Conservation (phyloP, 192 early-diverging fungal species). For the Chytriomyces sp. region DNA sequence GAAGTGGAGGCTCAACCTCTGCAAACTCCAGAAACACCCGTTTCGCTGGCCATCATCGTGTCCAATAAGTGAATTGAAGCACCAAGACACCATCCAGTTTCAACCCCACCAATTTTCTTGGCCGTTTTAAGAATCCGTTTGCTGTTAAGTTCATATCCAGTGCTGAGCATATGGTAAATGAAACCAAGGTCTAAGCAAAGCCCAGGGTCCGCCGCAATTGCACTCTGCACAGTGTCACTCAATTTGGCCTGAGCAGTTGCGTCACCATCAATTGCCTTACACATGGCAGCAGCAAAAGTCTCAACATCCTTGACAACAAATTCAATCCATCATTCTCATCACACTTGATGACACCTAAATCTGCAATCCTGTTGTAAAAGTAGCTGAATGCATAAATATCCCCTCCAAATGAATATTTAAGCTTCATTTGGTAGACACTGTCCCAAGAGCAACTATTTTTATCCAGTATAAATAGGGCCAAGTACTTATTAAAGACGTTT, state of each 20-base stretch:
- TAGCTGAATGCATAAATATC: constrained; percentile 95
- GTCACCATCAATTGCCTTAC: constrained; percentile 39
- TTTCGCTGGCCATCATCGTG: constrained; percentile 26
- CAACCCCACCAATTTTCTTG: constrained; percentile 89
- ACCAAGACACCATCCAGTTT: constrained; percentile 97
- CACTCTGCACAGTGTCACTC: not conserved
- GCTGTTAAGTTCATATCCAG: constrained; percentile 81
- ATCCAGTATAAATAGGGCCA: constrained; percentile 40
- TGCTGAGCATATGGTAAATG: constrained; percentile 78
- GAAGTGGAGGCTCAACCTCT: not conserved
- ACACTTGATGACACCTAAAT: constrained; percentile 28
- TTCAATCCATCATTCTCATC: constrained; percentile 42
- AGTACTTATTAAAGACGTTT: constrained; percentile 76
- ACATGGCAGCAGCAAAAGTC: constrained; percentile 68
- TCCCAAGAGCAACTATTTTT: constrained; percentile 83
- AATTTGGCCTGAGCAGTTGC: not conserved
- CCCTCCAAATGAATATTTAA: constrained; percentile 68
- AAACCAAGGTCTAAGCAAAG: constrained; percentile 92
- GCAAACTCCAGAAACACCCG: constrained; percentile 15
- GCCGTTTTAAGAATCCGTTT: constrained; percentile 74
- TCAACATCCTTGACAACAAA: constrained; percentile 75
- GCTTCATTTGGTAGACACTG: constrained; percentile 86
- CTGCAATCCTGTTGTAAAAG: constrained; percentile 81
- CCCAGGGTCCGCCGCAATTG: constrained; percentile 56
- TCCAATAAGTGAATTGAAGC: constrained; percentile 86